phyloP scores from a whole-genome alignment of 2,329 filamentous ascomycete species.

The Mycosphaerella sp. region DNA sequence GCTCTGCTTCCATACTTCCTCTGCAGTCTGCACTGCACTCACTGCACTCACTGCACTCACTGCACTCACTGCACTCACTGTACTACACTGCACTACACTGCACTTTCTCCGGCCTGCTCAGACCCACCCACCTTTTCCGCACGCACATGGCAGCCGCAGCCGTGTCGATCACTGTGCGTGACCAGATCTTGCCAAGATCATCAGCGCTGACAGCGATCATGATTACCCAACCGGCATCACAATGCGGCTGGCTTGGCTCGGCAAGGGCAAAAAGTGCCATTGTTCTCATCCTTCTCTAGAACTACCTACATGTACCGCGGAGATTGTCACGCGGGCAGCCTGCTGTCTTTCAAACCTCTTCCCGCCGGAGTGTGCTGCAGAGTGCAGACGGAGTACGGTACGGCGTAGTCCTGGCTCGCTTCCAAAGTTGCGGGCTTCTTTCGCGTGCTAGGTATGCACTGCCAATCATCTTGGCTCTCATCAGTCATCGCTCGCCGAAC shows the following conservation, averaged over 20 bases:
- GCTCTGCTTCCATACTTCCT: background rate
- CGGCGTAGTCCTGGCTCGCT: background rate
- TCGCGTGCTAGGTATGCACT: constrained; percentile 2
- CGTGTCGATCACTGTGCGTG: constrained; percentile 13
- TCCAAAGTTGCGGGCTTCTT: background rate
- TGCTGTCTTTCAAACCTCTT: background rate
- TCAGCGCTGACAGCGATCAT: background rate
- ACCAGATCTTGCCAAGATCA: background rate
- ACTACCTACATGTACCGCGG: background rate
- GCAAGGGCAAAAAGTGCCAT: background rate
- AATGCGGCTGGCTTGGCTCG: too few species aligned
- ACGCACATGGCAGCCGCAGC: constrained; percentile 7
- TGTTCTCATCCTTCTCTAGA: too few species aligned
- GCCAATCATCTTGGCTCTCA: constrained; percentile 10
- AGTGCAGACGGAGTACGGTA: background rate
- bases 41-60: background rate
- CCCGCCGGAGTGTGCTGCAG: background rate
- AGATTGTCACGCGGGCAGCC: background rate
- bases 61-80: background rate
- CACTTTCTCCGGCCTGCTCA: background rate
- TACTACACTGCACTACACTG: background rate
- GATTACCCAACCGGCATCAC: background rate
- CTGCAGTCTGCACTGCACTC: background rate
- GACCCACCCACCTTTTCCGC: constrained; percentile 3
- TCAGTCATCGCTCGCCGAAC: constrained; percentile 7